Conservation (phyloP, 176 grass and related monocot species). For the Metroxylon sagu region DNA sequence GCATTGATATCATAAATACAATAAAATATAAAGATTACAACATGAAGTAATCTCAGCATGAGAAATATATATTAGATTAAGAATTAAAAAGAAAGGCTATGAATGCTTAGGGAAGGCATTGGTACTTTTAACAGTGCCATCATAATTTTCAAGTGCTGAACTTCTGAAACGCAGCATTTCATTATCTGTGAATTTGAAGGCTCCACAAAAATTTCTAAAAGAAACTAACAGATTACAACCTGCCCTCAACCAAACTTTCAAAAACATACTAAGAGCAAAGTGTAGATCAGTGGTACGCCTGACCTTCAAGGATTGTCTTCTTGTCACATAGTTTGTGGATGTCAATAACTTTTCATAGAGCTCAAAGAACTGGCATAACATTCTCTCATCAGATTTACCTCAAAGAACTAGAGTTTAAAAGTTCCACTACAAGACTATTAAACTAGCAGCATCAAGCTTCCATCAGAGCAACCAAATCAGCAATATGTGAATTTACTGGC, state of each 20-base stretch:
- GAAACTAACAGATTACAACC: constrained; percentile 39
- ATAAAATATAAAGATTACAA: background rate
- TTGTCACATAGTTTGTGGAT: constrained; percentile 92
- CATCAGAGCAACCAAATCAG: background rate
- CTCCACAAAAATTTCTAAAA: constrained; percentile 81
- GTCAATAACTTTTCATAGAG: constrained; percentile 68
- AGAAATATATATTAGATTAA: no score
- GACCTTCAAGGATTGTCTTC: constrained; percentile 95
- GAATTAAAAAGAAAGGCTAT: no score
- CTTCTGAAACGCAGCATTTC: constrained; percentile 86
- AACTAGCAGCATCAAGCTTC: constrained; percentile 6
- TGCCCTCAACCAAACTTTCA: background rate
- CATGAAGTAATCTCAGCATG: no score
- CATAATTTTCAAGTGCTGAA: constrained; percentile 47
- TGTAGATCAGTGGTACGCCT: constrained; percentile 11
- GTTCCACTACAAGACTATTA: background rate
- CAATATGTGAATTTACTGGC: constrained; percentile 39
- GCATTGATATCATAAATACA: background rate
- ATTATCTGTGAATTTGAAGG: no score
- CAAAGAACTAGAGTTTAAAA: background rate
- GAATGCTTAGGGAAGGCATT: background rate
- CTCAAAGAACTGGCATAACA: no score
- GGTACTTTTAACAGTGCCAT: constrained; percentile 78
- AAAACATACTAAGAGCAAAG: constrained; percentile 1
- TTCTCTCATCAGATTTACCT: background rate